A percentile compares a stretch with the other conserved stretches of the same genome.
Conservation (phyloP, 805 yeast species). For the Komagataella mondaviorum region DNA sequence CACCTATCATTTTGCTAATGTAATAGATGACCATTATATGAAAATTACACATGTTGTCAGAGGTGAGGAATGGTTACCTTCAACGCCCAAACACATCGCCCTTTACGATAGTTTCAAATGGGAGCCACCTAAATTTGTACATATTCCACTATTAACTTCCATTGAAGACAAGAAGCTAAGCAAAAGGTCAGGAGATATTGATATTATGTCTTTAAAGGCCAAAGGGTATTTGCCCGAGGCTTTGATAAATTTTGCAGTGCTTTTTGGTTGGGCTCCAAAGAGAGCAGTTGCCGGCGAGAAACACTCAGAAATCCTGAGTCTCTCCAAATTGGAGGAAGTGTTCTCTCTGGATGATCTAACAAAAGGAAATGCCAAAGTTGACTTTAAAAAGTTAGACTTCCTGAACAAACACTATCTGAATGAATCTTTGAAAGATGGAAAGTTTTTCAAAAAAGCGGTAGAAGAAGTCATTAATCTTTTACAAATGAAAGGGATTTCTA, state of each 20-base stretch:
- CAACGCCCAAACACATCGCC: conserved; percentile 91
- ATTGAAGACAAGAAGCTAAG: conserved; percentile 64
- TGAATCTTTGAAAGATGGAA: conserved; percentile 23
- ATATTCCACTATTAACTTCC: conserved; percentile 78
- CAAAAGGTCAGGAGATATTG: conserved; percentile 75
- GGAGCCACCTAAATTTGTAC: conserved; percentile 72
- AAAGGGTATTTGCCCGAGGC: conserved; percentile 80
- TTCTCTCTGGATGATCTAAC: conserved; percentile 70
- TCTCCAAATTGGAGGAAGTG: conserved; percentile 34
- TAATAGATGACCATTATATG: conserved; percentile 91
- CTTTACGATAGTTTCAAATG: conserved; percentile 79
- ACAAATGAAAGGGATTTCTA: conserved; percentile 5
- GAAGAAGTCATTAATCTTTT: conserved; percentile 14
- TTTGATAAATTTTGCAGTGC: conserved; percentile 69
- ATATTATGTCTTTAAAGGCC: conserved; percentile 42
- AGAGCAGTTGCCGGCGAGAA: conserved; percentile 33
- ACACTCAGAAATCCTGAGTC: conserved; percentile 34
- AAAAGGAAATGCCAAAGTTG: conserved; percentile 89
- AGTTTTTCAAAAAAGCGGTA: conserved; percentile 23
- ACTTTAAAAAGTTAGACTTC: conserved; percentile 55
- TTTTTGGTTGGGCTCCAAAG: conserved; percentile 92
- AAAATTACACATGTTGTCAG: conserved; percentile 84
- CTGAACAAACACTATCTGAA: conserved; percentile 66
- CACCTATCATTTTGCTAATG: conserved; percentile 94
- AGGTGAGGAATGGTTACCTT: conserved; percentile 96